Conservation (phyloP, 179 eudicot species). For the Actinidia arguta region DNA sequence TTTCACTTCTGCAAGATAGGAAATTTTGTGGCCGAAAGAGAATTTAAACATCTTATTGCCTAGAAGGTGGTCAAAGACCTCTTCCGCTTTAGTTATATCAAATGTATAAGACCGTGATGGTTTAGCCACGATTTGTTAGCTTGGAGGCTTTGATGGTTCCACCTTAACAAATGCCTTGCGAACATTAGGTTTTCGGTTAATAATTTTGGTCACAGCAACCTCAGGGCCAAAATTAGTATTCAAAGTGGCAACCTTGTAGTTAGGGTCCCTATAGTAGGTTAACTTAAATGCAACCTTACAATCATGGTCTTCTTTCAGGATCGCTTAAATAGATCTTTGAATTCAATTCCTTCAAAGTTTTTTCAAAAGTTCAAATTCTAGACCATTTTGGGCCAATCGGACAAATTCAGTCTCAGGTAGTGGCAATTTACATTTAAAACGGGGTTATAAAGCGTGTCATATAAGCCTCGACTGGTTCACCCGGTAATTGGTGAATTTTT, state of each 20-base stretch:
- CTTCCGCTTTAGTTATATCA: background rate
- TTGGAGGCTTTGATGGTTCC: too few species aligned
- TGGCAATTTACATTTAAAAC: too few species aligned
- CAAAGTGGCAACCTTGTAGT: background rate
- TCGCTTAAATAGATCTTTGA: background rate
- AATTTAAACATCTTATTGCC: background rate
- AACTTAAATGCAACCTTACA: background rate
- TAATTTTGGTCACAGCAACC: background rate
- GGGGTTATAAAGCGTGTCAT: too few species aligned
- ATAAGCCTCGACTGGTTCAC: too few species aligned
- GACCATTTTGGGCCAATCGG: background rate
- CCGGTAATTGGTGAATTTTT: too few species aligned
- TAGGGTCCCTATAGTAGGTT: background rate
- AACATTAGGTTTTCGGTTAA: background rate
- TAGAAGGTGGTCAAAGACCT: background rate
- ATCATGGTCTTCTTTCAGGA: background rate
- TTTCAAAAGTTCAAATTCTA: background rate
- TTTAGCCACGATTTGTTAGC: too few species aligned
- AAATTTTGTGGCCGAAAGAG: background rate
- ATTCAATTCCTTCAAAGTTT: background rate
- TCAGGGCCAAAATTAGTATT: background rate
- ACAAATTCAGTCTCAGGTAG: background rate
- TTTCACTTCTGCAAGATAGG: background rate
- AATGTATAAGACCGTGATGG: too few species aligned
- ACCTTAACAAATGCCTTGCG: background rate